These are phyloP conservation scores for Digitaria exilis DNA, from an alignment of 202 grass and related monocot species.

Conservation along the genomic window DNA sequence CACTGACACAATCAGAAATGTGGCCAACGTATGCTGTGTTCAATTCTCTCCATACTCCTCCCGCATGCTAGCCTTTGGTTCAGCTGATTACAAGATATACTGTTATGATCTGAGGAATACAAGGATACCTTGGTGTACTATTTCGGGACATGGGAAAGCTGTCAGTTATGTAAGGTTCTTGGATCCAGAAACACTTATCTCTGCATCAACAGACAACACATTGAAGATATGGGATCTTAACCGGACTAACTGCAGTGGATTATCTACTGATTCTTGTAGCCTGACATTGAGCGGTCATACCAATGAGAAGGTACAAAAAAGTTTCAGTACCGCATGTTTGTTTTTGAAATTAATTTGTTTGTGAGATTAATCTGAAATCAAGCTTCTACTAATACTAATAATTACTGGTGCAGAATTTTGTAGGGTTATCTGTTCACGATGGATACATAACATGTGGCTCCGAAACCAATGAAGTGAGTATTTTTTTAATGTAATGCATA, in stretches of 20 bases:
- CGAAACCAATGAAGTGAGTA: conserved; percentile 92
- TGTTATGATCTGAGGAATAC: conserved; percentile 98
- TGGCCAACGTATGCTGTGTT: conserved; percentile 92
- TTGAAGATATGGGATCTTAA: conserved; percentile 99
- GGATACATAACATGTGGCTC: conserved; percentile 97
- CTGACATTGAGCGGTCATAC: conserved; percentile 82
- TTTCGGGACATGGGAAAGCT: conserved; percentile 90
- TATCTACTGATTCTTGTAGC: conserved; percentile 69
- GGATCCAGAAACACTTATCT: conserved; percentile 79
- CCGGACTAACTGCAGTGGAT: conserved; percentile 60
- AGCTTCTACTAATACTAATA: conserved; percentile 26
- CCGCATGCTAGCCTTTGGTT: conserved; percentile 82
- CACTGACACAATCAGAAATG: conserved; percentile 77
- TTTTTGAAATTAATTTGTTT: conserved; percentile 16
- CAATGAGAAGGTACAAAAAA: conserved; percentile 78
- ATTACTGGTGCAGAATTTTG: conserved; percentile 90
- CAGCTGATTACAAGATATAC: conserved; percentile 90
- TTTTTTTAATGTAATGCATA: conserved; percentile 30
- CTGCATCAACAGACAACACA: conserved; percentile 95
- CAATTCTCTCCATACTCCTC: conserved; percentile 94
- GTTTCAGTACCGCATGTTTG: neutral
- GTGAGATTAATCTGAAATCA: conserved; percentile 11
- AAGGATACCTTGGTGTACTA: conserved; percentile 94
- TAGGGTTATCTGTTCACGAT: conserved; percentile 89
- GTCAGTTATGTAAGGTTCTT: conserved; percentile 94